A percentile compares a stretch with the other conserved stretches of the same genome.
These are phyloP conservation scores for Claviceps sp. DNA, from an alignment of 2,329 filamentous ascomycete genomes.

Conservation along the genomic window DNA sequence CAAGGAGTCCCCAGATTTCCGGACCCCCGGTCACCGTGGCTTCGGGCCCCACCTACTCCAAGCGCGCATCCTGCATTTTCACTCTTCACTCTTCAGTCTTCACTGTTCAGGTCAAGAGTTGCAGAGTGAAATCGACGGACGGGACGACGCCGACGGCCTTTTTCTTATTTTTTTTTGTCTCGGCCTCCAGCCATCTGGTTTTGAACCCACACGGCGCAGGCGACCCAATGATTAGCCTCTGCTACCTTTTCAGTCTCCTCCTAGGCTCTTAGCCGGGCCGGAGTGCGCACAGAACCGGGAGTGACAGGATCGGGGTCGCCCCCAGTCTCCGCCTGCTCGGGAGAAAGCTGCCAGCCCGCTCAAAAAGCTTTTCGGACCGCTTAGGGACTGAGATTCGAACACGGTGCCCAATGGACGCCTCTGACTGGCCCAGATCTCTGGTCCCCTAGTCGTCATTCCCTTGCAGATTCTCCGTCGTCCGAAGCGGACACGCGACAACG, in stretches of 20 bases:
- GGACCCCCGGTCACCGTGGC: background rate
- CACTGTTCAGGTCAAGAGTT: background rate
- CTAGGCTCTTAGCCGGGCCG: background rate
- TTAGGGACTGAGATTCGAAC: constrained; percentile 8
- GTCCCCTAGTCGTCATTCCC: constrained; percentile 1
- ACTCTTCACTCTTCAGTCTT: background rate
- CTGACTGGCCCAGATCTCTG: constrained; percentile 8
- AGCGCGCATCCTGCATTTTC: background rate
- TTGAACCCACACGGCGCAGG: background rate
- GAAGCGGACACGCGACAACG: too few species aligned
- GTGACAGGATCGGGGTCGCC: background rate
- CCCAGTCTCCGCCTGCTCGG: background rate
- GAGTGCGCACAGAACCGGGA: background rate
- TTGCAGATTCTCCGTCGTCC: background rate
- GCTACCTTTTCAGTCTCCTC: background rate
- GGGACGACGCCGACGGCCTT: too few species aligned
- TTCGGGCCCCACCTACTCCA: background rate
- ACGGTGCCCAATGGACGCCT: constrained; percentile 7
- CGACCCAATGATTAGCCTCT: background rate
- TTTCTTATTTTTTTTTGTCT: too few species aligned
- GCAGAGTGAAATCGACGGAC: background rate
- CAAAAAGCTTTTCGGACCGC: constrained; percentile 5
- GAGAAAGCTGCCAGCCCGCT: background rate
- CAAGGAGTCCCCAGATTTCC: constrained; percentile 2
- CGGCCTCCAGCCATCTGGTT: too few species aligned